Evolutionary conservation across 2,329 filamentous ascomycete genomes (phyloP).

Genomic region (Clarireedia hainanense): DNA sequence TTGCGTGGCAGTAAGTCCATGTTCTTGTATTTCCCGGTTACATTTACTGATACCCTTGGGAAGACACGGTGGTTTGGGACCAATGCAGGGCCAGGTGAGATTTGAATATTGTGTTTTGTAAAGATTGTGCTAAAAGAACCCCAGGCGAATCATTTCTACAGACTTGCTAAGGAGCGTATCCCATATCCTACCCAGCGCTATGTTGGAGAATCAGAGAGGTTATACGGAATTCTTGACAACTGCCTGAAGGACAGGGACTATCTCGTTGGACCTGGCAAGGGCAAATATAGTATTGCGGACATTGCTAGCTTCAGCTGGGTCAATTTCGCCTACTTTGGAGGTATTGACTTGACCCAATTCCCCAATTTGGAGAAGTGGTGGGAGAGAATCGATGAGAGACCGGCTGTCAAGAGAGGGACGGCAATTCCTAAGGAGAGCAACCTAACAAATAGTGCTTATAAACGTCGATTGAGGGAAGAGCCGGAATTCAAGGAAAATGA

Average conservation of each 20-base stretch:
- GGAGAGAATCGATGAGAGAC: slow-evolving; percentile 49
- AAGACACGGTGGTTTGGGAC: slow-evolving; percentile 6
- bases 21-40: background rate
- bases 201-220: slow-evolving; percentile 64
- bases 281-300: slow-evolving; percentile 61
- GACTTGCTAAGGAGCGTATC: slow-evolving; percentile 60
- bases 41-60: background rate
- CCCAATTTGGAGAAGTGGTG: slow-evolving; percentile 61
- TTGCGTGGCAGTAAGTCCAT: slow-evolving; percentile 47
- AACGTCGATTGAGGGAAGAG: slow-evolving; percentile 37
- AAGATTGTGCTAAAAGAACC: slow-evolving; percentile 37
- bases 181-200: slow-evolving; percentile 67
- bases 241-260: slow-evolving; percentile 49
- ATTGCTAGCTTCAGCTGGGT: slow-evolving; percentile 68
- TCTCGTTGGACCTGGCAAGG: slow-evolving; percentile 43
- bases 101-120: background rate
- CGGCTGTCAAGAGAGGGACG: slow-evolving; percentile 55
- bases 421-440: slow-evolving; percentile 45
- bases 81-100: slow-evolving; percentile 2
- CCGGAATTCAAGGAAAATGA: slow-evolving; percentile 40
- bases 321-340: slow-evolving; percentile 47
- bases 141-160: slow-evolving; percentile 68
- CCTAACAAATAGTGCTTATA: slow-evolving; percentile 35
- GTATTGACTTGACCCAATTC: slow-evolving; percentile 58
- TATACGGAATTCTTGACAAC: slow-evolving; percentile 65